phyloP scores from a whole-genome alignment of 1,284 basidiomycete species.

The Tetrapyrgos nigripes region DNA sequence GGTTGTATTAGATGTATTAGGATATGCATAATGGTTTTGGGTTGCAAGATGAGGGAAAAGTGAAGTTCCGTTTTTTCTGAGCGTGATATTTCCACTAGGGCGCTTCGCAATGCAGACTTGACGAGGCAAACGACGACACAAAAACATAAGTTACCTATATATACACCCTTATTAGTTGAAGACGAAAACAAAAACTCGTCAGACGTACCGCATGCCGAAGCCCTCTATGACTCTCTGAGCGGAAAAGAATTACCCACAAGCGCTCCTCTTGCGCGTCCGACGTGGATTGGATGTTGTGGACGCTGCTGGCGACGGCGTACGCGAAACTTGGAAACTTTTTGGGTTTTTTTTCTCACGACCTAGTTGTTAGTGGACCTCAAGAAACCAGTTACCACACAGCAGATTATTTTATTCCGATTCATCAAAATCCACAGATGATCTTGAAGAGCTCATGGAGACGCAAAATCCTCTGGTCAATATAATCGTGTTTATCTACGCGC shows the following conservation, averaged over 20 bases:
- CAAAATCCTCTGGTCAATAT: no score
- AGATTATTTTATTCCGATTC: no score
- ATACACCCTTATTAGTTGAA: slow-evolving; percentile 11
- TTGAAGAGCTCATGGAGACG: no score
- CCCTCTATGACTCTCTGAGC: slow-evolving; percentile 11
- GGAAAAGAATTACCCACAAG: background rate
- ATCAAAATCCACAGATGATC: no score
- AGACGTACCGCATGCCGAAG: slow-evolving; percentile 57
- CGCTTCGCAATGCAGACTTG: slow-evolving; percentile 41
- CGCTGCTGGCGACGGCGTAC: background rate
- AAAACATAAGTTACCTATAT: slow-evolving; percentile 63
- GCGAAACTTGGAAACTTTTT: background rate
- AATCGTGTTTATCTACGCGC: no score
- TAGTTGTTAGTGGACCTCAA: no score
- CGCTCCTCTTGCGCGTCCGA: background rate
- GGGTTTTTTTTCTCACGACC: no score
- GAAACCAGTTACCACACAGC: no score
- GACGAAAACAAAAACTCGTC: background rate
- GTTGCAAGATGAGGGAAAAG: background rate
- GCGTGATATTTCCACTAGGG: slow-evolving; percentile 22
- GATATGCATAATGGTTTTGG: background rate
- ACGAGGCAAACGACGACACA: slow-evolving; percentile 53
- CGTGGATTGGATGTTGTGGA: no score
- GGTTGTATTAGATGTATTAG: background rate
- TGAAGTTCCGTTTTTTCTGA: slow-evolving; percentile 20